Evolutionary conservation across 2,329 filamentous ascomycete genomes (phyloP).

Genomic region (Periconia macrospinosa): DNA sequence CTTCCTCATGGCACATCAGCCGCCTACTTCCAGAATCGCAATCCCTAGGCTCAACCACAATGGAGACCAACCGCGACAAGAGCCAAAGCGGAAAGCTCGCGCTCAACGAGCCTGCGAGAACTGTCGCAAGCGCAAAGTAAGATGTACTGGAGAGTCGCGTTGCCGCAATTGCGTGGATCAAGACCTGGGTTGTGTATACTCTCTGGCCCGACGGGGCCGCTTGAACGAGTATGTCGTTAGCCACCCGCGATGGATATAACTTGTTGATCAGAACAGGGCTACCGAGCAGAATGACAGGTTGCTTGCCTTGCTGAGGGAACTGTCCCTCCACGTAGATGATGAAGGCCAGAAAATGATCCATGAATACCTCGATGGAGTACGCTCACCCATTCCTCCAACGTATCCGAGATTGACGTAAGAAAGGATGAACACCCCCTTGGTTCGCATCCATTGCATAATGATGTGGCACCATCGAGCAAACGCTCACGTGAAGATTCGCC

Average conservation of each 20-base stretch:
- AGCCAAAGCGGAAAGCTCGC: not conserved
- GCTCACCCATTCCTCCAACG: not conserved
- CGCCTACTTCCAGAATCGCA: not conserved
- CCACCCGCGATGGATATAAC: not conserved
- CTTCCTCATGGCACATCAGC: not conserved
- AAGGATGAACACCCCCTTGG: not conserved
- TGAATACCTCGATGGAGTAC: slow-evolving; percentile 12
- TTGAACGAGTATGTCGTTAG: slow-evolving; percentile 25
- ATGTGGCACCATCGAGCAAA: slow-evolving; percentile 4
- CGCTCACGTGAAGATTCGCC: slow-evolving; percentile 3
- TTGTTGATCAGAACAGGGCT: not conserved
- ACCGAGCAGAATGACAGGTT: slow-evolving; percentile 14
- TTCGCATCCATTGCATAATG: not conserved
- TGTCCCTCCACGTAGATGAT: slow-evolving; percentile 14
- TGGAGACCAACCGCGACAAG: not conserved
- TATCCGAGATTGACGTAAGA: not conserved
- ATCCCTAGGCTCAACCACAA: not conserved
- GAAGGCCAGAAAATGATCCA: slow-evolving; percentile 12
- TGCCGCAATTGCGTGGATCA: slow-evolving; percentile 35
- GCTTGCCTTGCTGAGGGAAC: slow-evolving; percentile 18
- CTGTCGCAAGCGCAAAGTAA: slow-evolving; percentile 35
- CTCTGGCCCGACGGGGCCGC: slow-evolving; percentile 34
- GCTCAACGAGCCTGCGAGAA: not conserved
- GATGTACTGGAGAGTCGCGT: slow-evolving; percentile 37
- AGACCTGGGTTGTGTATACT: slow-evolving; percentile 32